Evolutionary conservation across 2,329 filamentous ascomycete species (phyloP), one percentile per base, ranked within the genome.

Genomic region (Dothistroma pini): DNA sequence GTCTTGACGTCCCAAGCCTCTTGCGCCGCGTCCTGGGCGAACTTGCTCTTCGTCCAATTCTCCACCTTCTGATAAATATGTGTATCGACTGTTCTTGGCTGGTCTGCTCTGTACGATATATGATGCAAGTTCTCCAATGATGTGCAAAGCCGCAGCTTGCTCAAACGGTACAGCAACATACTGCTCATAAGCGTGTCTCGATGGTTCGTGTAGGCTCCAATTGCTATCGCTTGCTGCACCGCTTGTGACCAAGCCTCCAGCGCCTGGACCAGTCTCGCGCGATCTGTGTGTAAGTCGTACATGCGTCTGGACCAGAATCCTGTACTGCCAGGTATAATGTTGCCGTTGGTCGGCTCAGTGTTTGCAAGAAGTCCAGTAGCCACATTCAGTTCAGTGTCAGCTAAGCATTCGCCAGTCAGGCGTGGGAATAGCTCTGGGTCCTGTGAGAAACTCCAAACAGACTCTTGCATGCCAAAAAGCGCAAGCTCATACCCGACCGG

Each of bases 401-500:
- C 56, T 31, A 62, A 32, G 32, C 59, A 62, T 8, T 52, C 35
- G 8, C 58, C 61, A 12, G 61, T 65, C 34, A 65, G 38, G 9
- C 63, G 49, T 54, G 62, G 59, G 51, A 63, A 66, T 10, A 63
- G 55, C 5, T 61, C 61, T 16, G 61, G 59, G 14, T 66, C 63
- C n/a, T 66, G 63, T n/a, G 61, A 60, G 54, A 63, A 63, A 38
- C 57, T 55, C 63, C 63, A 66, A 7, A 66, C 63, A 7, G 57
- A 59, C 49, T 63, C 61, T 34, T 66, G 63, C 5, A 66, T 55
- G 8, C 63, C 63, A 51, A 63, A 63, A 16, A 66, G 55, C n/a
- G 57, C 51, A 21, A 63, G 57, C 25, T 66, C 61, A 34, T 63
- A 57, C 4, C 62, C 61, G 10, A 63, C 59, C 4, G 63, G 61